Percentiles rank a stretch among this genome's conserved stretches.
Conservation (phyloP, 805 yeast species). For the Hanseniaspora jakobsenii region DNA sequence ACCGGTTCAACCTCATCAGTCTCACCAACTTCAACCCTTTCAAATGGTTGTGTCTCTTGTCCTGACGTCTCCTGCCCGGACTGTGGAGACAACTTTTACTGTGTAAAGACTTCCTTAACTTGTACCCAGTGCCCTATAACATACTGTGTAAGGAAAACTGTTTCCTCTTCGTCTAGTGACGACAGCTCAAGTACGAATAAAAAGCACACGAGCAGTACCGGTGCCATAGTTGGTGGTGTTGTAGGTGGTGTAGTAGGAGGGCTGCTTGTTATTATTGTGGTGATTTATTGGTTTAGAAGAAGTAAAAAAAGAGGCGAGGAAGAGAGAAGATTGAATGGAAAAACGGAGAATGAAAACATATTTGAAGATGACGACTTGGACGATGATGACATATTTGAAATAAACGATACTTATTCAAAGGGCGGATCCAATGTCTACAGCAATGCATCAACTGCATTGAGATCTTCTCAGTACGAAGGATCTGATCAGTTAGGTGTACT, state of each 20-base stretch:
- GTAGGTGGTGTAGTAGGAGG: constrained; percentile 48
- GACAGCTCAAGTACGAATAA: constrained; percentile 11
- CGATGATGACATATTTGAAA: constrained; percentile 21
- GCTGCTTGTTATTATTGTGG: constrained; percentile 29
- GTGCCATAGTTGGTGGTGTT: constrained; percentile 64
- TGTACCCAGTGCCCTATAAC: constrained; percentile 47
- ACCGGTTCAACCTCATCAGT: constrained; percentile 1
- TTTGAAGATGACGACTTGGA: constrained; percentile 21
- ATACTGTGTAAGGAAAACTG: constrained; percentile 33
- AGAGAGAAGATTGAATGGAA: constrained; percentile 25
- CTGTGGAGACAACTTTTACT: constrained; percentile 42
- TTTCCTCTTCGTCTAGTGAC: constrained; percentile 15
- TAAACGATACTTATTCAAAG: neutral
- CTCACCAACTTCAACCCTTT: constrained; percentile 13
- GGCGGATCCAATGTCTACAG: neutral
- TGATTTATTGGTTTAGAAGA: constrained; percentile 32
- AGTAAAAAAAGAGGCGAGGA: constrained; percentile 32
- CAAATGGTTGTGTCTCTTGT: constrained; percentile 35
- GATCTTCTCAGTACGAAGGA: constrained; percentile 21
- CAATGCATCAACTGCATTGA: neutral
- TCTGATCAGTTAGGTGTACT: constrained; percentile 6
- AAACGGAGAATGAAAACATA: constrained; percentile 19
- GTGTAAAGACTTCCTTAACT: constrained; percentile 44
- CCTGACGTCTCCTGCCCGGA: constrained; percentile 40
- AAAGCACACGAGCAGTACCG: constrained; percentile 27